Evolutionary conservation across 2,329 filamentous ascomycete species (phyloP).

Genomic region (Penicillium sp.): DNA sequence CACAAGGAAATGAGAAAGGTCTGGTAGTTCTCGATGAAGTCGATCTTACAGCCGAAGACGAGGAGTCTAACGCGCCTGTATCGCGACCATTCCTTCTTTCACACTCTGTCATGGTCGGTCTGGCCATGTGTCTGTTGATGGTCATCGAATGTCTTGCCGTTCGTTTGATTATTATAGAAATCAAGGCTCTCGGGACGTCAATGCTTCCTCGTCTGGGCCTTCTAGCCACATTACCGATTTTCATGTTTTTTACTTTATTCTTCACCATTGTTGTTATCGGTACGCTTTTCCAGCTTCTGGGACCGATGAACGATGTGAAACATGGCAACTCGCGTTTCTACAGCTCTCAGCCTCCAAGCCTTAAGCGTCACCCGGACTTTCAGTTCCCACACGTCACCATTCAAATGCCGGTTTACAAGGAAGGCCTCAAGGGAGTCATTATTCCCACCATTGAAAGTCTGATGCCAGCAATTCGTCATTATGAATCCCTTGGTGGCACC

Average conservation of each 20-base stretch:
- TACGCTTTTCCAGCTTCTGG: slow-evolving; percentile 11
- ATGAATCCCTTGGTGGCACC: slow-evolving; percentile 49
- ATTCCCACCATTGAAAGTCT: slow-evolving; percentile 54
- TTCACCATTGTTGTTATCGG: slow-evolving; percentile 13
- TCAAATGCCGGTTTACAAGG: slow-evolving; percentile 85
- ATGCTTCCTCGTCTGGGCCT: slow-evolving; percentile 13
- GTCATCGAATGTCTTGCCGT: slow-evolving; percentile 14
- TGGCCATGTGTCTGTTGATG: slow-evolving; percentile 14
- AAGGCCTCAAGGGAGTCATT: slow-evolving; percentile 70
- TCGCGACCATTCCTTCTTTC: slow-evolving; percentile 12
- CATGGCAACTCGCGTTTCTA: slow-evolving; percentile 12
- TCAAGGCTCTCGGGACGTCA: slow-evolving; percentile 8
- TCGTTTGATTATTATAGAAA: slow-evolving; percentile 12
- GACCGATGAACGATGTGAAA: slow-evolving; percentile 13
- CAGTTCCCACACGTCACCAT: slow-evolving; percentile 56
- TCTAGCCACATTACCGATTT: slow-evolving; percentile 11
- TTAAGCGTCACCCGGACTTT: slow-evolving; percentile 11
- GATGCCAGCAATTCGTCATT: slow-evolving; percentile 56
- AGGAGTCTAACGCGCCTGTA: slow-evolving; percentile 8
- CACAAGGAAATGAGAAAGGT: slow-evolving; percentile 4
- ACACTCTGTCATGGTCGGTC: slow-evolving; percentile 13
- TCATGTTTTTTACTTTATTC: slow-evolving; percentile 14
- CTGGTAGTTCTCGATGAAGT: slow-evolving; percentile 12
- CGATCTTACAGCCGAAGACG: slow-evolving; percentile 13
- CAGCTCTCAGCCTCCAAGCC: slow-evolving; percentile 10